Base-by-base conservation (phyloP, 192 early-diverging fungal genomes). In the Linnemannia elongata region DNA sequence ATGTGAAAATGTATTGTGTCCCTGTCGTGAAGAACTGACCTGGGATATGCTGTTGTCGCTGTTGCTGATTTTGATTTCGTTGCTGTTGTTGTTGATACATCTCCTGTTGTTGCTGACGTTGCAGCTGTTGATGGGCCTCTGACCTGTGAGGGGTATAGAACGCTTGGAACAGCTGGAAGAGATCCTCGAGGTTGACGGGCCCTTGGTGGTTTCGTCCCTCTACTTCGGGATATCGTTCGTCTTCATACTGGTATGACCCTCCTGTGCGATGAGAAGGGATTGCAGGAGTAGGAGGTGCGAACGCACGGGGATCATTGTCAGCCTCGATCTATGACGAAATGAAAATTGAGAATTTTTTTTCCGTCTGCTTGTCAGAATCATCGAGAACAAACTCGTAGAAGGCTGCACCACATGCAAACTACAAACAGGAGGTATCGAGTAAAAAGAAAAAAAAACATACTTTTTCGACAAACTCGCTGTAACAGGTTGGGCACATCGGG, bases 391-490 rank as follows among this genome's bases (percentile, higher is more conserved):
- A 20, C 12, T 36, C 27, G 47, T 52, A 41, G 18, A 54, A 24
- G n/a, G 44, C 24, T 69, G 68, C 49, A 44, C 42, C 22, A 33
- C 15, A 17, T 75, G 74, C 35, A 33, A 30, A 75, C 24, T 55
- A 35, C 1, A 33, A 42, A 45, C 39, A 33, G 41, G 13, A 24
- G 1, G 30, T 15, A 17, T 15, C n/a, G 55, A 68, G 10, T 54
- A 35, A 45, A 27, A 41, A 55, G n/a, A 0, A 72, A 4, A 33
- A 30, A n/a, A 7, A 38, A 18, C 83, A 78, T 90, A 96, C 94
- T 90, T 96, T 91, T 89, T 97, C 96, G n/a, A 97, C 96, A 85
- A 97, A 97, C 76, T 95, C 93, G 66, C 90, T 88, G 78, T 93
- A 88, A 78, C 97, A 97, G 41, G 73, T 83, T 24, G 95, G 95